Evolutionary conservation across 805 yeast species (phyloP).

Genomic region (Sugiyamaella chiloensis): DNA sequence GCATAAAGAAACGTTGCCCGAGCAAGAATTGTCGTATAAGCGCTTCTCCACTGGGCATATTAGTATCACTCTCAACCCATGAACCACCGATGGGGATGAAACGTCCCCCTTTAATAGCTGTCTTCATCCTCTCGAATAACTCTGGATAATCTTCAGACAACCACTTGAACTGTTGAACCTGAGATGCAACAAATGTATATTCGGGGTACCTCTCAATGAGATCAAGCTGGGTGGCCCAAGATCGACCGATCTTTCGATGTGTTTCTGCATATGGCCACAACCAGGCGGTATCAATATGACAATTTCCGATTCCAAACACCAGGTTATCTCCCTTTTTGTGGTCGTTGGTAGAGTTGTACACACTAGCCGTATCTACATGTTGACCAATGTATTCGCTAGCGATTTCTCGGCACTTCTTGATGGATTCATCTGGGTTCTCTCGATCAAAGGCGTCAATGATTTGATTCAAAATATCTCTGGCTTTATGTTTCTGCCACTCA

Average conservation of each 20-base stretch:
- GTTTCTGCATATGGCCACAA: constrained; percentile 99
- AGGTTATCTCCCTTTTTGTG: constrained; percentile 28
- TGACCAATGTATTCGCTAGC: constrained; percentile 64
- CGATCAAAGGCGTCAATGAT: constrained; percentile 85
- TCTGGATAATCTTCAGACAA: constrained; percentile 82
- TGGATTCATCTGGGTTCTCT: constrained; percentile 49
- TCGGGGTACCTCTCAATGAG: constrained; percentile 87
- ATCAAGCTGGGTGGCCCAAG: constrained; percentile 91
- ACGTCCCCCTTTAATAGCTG: constrained; percentile 63
- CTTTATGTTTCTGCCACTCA: constrained; percentile 79
- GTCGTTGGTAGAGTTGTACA: constrained; percentile 39
- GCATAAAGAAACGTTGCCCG: constrained; percentile 83
- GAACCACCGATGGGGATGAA: constrained; percentile 94
- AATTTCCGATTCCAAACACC: constrained; percentile 86
- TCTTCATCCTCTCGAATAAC: constrained; percentile 57
- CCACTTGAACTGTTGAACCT: constrained; percentile 96
- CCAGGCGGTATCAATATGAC: constrained; percentile 99
- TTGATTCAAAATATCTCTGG: constrained; percentile 71
- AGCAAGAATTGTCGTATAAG: constrained; percentile 80
- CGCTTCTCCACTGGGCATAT: constrained; percentile 93
- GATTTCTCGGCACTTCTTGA: constrained; percentile 61
- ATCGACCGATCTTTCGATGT: constrained; percentile 83
- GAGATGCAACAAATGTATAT: constrained; percentile 90
- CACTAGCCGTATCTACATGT: constrained; percentile 60
- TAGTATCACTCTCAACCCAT: constrained; percentile 97